phyloP scores from a whole-genome alignment of 2,329 filamentous ascomycete species.

The Talaromyces pinophilus region DNA sequence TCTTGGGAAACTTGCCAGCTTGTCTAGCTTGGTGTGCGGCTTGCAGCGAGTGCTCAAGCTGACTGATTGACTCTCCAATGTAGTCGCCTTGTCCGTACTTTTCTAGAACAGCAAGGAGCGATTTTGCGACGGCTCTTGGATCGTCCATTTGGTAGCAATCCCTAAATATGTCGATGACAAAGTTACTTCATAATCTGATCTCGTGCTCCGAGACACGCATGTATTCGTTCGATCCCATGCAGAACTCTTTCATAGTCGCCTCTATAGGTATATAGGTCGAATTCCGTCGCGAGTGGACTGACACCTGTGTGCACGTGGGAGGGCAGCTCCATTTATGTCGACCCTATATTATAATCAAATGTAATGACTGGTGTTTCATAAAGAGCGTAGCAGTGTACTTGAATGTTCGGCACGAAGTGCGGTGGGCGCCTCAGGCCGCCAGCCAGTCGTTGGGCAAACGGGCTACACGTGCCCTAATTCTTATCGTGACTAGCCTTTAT shows the following conservation, averaged over 20 bases:
- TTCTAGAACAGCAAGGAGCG: conserved; percentile 31
- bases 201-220: too few species aligned
- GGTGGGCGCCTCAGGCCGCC: neutral
- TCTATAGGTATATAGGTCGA: neutral
- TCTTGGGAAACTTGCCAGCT: conserved; percentile 25
- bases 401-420: neutral
- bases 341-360: neutral
- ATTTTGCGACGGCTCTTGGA: conserved; percentile 22
- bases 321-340: neutral
- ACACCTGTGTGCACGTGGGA: neutral
- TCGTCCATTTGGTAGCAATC: conserved; percentile 21
- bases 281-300: neutral
- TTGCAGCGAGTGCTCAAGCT: conserved; percentile 39
- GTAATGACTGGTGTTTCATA: neutral
- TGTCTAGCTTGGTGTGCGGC: conserved; percentile 35
- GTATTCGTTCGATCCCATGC: too few species aligned
- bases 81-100: conserved; percentile 38
- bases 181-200: too few species aligned
- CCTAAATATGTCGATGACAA: neutral
- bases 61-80: conserved; percentile 39
- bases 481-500: neutral
- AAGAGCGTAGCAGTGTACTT: too few species aligned
- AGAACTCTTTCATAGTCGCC: neutral
- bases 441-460: neutral
- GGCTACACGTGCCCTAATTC: neutral